Conservation (phyloP, 305 asterid species). For the Plantago lanceolata region DNA sequence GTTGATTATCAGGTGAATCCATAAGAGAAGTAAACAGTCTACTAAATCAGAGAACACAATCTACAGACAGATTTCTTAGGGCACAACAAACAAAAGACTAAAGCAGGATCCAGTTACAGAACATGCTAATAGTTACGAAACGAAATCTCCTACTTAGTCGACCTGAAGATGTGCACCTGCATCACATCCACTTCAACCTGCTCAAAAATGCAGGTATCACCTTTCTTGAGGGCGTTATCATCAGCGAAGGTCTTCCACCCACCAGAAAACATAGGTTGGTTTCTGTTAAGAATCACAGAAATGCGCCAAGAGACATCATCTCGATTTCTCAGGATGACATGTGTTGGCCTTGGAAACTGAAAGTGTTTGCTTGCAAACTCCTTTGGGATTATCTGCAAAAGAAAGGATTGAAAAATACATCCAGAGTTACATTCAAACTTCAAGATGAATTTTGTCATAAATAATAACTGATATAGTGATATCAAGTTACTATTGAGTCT, state of each 20-base stretch:
- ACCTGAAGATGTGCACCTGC: conserved; percentile 23
- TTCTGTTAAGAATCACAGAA: background rate
- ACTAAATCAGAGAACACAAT: background rate
- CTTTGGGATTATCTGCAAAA: conserved; percentile 30
- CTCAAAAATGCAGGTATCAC: conserved; percentile 37
- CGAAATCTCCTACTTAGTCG: background rate
- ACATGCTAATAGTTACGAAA: background rate
- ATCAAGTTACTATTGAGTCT: background rate
- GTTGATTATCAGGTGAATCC: no score
- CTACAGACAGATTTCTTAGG: background rate
- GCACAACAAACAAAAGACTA: background rate
- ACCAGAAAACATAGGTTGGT: conserved; percentile 10
- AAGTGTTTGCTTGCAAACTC: conserved; percentile 16
- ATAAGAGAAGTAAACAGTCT: background rate
- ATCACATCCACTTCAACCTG: conserved; percentile 24
- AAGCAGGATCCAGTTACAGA: no score
- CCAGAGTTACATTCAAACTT: no score
- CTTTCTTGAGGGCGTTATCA: conserved; percentile 26
- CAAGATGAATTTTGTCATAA: no score
- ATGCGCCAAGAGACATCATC: conserved; percentile 25
- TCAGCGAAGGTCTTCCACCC: conserved; percentile 38
- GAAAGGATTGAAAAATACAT: no score
- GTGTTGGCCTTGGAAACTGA: conserved; percentile 3
- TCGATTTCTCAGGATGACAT: conserved; percentile 10
- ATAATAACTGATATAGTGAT: no score